phyloP scores from a whole-genome alignment of 305 asterid genomes.

The Solanum hybrid region DNA sequence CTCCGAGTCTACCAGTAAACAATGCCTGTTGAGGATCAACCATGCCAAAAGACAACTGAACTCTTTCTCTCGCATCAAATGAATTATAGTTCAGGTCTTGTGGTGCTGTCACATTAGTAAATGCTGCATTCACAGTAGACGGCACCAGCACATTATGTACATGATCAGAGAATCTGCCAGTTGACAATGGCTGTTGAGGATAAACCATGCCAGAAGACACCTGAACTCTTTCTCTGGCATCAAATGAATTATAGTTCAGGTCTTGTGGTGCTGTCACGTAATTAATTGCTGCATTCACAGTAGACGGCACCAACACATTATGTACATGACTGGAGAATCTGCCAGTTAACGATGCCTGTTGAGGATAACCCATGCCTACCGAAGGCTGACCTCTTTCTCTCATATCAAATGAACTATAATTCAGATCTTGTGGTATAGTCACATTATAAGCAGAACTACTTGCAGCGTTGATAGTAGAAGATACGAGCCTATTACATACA shows the following conservation, averaged over 20 bases:
- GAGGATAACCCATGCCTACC: constrained; percentile 11
- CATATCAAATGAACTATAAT: constrained; percentile 16
- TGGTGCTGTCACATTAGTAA: constrained; percentile 14
- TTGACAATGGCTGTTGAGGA: constrained; percentile 49
- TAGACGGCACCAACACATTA: neutral
- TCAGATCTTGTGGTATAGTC: constrained; percentile 13
- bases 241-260: constrained; percentile 12
- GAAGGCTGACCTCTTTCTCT: constrained; percentile 26
- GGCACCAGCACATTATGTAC: neutral
- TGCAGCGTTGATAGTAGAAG: constrained; percentile 15
- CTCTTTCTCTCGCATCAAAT: constrained; percentile 25
- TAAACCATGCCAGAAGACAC: constrained; percentile 3
- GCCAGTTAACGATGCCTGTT: constrained; percentile 66
- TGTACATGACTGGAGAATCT: constrained; percentile 20
- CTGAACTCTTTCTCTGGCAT: constrained; percentile 26
- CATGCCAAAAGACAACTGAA: constrained; percentile 15
- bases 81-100: constrained; percentile 14
- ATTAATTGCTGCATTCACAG: constrained; percentile 4
- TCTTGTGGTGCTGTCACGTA: constrained; percentile 15
- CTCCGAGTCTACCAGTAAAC: constrained; percentile 79
- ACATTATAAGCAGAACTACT: constrained; percentile 21
- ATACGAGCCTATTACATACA: constrained; percentile 7
- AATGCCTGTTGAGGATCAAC: constrained; percentile 41
- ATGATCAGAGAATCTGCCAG: constrained; percentile 42
- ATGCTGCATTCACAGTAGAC: neutral